Evolutionary conservation across 176 grass and related monocot species (phyloP), one percentile per base, ranked within the genome.

Genomic region (Triticum turgidum): DNA sequence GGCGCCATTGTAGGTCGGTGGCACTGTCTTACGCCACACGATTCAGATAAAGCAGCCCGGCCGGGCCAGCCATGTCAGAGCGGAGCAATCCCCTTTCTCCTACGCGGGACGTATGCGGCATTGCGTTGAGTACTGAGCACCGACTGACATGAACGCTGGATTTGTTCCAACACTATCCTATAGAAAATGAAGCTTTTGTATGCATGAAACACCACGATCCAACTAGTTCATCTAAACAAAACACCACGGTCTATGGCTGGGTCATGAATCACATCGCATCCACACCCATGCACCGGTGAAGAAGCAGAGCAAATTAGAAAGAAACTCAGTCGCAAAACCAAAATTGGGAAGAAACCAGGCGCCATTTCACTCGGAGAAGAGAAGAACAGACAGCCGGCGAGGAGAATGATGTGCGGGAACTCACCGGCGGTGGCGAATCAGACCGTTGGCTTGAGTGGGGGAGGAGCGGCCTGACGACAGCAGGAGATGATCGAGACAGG

Each of bases 21-120:
- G 9, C 45, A 5, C 14, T 75, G 66, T 2, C 84, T 90, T 87
- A 13, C 33, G 45, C 56, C 74, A 13, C 80, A 90, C 79, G 80
- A 38, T 67, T 27, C 77, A 42, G 4, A 59, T 34, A 45, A 62
- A 25, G 24, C n/a, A 25, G 63, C 24, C 30, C 7, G 11, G 5
- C 9, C 2, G 8, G 73, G 3, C 73, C 72, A 11, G 7, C 41
- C 1, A 29, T 44, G 56, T 32, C 61, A 58, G 34, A 76, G 4
- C 25, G 4, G 4, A 76, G 9, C 24, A 44, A 34, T 17, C 6
- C 34, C n/a, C 45, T 20, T 41, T 24, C 20, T 47, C 6, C 56
- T 24, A 54, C 51, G 1, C 0, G 1, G 51, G 51, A 54, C 35
- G 18, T 0, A 27, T 17, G 72, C 42, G 24, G 39, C 71, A 47